phyloP scores from a whole-genome alignment of 73 alveolate genomes.

The Halteria grandinella region DNA sequence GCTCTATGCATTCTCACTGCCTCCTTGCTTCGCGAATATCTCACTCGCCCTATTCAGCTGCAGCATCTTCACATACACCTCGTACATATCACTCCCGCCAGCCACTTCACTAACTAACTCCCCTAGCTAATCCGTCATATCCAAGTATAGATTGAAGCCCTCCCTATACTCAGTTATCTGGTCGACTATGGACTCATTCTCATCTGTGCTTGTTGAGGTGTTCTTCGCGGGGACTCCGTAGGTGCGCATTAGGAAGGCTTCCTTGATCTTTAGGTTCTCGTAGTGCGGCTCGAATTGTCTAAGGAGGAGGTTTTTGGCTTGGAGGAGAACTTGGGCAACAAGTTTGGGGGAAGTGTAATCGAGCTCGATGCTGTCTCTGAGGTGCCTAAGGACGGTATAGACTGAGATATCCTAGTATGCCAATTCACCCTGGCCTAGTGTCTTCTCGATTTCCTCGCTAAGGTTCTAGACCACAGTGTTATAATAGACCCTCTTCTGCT shows the following conservation, averaged over 20 bases:
- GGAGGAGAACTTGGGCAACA: neutral
- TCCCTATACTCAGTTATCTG: conserved; percentile 25
- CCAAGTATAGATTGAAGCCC: neutral
- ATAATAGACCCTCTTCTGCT: conserved; percentile 22
- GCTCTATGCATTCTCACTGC: too few species aligned
- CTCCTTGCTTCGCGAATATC: neutral
- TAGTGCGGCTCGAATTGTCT: conserved; percentile 3
- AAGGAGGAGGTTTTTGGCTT: neutral
- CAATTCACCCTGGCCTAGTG: too few species aligned
- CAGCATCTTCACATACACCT: neutral
- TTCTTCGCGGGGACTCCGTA: neutral
- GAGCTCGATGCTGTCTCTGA: neutral
- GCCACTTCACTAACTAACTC: too few species aligned
- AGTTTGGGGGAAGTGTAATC: neutral
- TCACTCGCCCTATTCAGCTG: neutral
- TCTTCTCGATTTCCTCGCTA: too few species aligned
- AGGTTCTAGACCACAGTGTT: neutral
- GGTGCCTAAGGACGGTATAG: neutral
- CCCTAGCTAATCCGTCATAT: too few species aligned
- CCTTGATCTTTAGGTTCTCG: conserved; percentile 2
- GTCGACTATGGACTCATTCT: conserved; percentile 13
- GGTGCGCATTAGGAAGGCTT: neutral
- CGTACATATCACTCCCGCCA: conserved; percentile 12
- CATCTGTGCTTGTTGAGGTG: too few species aligned
- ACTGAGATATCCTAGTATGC: too few species aligned